Evolutionary conservation across 129 eudicot species (phyloP), one percentile per base, ranked within the genome.

Genomic region (Lonicera japonica): DNA sequence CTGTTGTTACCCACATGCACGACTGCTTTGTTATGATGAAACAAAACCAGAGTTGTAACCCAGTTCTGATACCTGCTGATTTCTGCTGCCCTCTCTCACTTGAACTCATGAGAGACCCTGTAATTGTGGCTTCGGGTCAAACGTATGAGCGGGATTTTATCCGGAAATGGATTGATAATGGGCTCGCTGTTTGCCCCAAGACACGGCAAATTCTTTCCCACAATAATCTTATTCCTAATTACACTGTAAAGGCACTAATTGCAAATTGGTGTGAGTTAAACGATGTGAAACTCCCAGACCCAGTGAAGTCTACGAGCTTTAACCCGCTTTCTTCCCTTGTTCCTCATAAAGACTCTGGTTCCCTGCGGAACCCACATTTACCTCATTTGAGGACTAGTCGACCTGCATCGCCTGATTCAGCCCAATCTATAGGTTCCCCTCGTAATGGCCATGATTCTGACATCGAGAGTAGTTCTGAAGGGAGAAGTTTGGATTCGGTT

Each of bases 71-170:
- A 65, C 99, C 99, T 61, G 68, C 95, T 40, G 99, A 92, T 69
- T 92, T 92, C 60, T 92, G 99, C 62, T 92, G 99, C 81, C 99
- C 99, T 43, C 75, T 92, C 36, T 92, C 99, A 24, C 96, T 92
- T 60, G 95, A 92, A 61, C 83, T 92, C 68, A 92, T 92, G 99
- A 82, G 89, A 5, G 99, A 92, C 72, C 99, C 99, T 66, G 99
- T 92, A 8, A 92, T 92, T 78, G 99, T 92, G 46, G 82, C 95
- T 45, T 92, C 96, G 51, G 99, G 99, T 25, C 99, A 92, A 69
- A 92, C 99, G 1, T 92, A 87, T 45, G 99, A 92, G 74, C 82
- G 99, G 50, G 91, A 82, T 46, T 82, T 82, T 75, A 92, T 92
- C 41, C 77, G 86, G 51, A 74, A 80, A 58, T 92, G 99, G 99